A percentile compares a stretch with the other conserved stretches of the same genome.
phyloP scores from a whole-genome alignment of 176 grass and related monocot genomes.

The Aegilops umbellulata region DNA sequence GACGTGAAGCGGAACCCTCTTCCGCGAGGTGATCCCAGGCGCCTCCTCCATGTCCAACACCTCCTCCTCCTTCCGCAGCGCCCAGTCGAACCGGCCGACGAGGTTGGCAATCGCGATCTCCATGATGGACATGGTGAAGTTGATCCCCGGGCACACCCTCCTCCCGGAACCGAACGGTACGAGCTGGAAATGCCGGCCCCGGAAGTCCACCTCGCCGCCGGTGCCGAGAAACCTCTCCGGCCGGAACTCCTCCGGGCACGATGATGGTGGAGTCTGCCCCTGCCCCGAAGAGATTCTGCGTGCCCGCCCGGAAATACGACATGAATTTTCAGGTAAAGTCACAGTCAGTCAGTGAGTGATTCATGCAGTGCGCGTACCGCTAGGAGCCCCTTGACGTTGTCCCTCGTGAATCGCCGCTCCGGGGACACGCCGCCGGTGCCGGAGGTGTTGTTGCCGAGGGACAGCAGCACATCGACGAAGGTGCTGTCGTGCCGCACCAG shows the following conservation, averaged over 20 bases:
- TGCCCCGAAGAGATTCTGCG: not conserved
- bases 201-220: not conserved
- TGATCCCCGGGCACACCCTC: not conserved
- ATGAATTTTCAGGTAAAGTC: not conserved
- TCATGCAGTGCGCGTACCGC: too few relatives aligned
- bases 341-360: too few relatives aligned
- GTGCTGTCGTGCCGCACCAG: not conserved
- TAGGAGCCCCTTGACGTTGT: not conserved
- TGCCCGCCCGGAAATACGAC: too few relatives aligned
- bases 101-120: not conserved
- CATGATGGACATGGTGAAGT: not conserved
- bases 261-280: not conserved
- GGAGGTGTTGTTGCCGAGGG: not conserved
- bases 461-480: not conserved
- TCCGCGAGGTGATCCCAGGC: not conserved
- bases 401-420: not conserved
- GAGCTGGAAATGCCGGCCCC: too few relatives aligned
- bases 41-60: constrained; percentile 10
- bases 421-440: too few relatives aligned
- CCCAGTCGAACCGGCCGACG: not conserved
- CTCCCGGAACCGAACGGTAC: not conserved
- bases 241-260: not conserved
- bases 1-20: not conserved
- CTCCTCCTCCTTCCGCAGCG: not conserved
- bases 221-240: not conserved